Conservation (phyloP, 2,329 filamentous ascomycete genomes). For the Magnaporthiopsis rhizophila region DNA sequence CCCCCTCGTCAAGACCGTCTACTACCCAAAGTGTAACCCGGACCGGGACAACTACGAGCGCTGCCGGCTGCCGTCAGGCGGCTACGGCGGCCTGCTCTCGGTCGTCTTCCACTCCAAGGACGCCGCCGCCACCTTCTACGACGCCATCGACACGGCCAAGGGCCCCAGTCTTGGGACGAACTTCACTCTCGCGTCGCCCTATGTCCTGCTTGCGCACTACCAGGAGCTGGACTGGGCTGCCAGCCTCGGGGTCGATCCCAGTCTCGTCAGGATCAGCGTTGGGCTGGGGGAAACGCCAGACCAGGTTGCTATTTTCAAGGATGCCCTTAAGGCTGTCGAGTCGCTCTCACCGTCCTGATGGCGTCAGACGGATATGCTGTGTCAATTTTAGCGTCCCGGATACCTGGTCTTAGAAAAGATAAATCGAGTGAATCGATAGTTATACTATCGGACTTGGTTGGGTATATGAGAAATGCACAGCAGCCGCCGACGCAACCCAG, state of each 20-base stretch:
- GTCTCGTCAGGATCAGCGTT: conserved; percentile 79
- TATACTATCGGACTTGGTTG: too few species aligned
- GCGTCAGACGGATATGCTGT: background rate
- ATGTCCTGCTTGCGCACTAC: conserved; percentile 87
- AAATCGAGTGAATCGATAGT: too few species aligned
- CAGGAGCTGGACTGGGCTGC: conserved; percentile 85
- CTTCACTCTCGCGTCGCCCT: conserved; percentile 87
- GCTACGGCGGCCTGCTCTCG: conserved; percentile 85
- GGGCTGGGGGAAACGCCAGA: conserved; percentile 72
- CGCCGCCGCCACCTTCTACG: conserved; percentile 75
- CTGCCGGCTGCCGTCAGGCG: conserved; percentile 64
- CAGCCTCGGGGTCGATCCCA: conserved; percentile 70
- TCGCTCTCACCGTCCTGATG: conserved; percentile 5
- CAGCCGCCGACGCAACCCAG: too few species aligned
- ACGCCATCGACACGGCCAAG: conserved; percentile 79
- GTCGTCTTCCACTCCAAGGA: conserved; percentile 65
- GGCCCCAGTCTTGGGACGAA: conserved; percentile 94
- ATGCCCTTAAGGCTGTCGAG: conserved; percentile 58
- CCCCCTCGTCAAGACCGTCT: conserved; percentile 63
- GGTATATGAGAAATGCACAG: too few species aligned
- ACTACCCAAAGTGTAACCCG: conserved; percentile 76
- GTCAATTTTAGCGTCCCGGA: too few species aligned
- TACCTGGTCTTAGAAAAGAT: too few species aligned
- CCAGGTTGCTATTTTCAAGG: conserved; percentile 55
- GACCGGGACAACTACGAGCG: conserved; percentile 60